Evolutionary conservation across 768 basidiomycete genomes (phyloP).

Genomic region (Auricularia sp.): DNA sequence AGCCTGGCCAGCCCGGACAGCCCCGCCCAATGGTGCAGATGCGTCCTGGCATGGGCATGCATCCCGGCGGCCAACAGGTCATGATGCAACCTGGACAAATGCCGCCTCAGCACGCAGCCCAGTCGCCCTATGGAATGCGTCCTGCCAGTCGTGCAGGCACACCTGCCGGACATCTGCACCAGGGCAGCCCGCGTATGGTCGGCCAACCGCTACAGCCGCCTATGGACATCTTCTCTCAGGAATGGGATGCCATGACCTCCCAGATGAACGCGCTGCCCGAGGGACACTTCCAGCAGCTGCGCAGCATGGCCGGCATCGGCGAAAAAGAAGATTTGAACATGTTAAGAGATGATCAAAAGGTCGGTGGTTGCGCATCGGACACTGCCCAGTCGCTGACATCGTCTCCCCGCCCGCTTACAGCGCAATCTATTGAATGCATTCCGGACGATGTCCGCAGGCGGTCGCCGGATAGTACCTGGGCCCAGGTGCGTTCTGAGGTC

Average conservation of each 20-base stretch:
- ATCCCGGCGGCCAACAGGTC: neutral
- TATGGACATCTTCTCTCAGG: neutral
- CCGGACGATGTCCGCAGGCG: no score
- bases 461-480: no score
- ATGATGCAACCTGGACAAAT: slow-evolving; percentile 1
- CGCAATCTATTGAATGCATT: no score
- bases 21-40: neutral
- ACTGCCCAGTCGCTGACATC: neutral
- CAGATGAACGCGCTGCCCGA: neutral
- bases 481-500: no score
- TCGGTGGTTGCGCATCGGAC: neutral
- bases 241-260: neutral
- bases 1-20: neutral
- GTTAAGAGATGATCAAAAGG: neutral
- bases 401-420: no score
- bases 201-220: neutral
- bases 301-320: neutral
- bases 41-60: neutral
- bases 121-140: neutral
- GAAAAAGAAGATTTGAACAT: neutral
- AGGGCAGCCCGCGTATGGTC: neutral
- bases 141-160: neutral
- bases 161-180: neutral
- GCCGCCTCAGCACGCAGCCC: neutral
- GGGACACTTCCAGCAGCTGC: neutral